Conservation (phyloP, 108 stramenopile genomes). For the Fistulifera solaris region DNA sequence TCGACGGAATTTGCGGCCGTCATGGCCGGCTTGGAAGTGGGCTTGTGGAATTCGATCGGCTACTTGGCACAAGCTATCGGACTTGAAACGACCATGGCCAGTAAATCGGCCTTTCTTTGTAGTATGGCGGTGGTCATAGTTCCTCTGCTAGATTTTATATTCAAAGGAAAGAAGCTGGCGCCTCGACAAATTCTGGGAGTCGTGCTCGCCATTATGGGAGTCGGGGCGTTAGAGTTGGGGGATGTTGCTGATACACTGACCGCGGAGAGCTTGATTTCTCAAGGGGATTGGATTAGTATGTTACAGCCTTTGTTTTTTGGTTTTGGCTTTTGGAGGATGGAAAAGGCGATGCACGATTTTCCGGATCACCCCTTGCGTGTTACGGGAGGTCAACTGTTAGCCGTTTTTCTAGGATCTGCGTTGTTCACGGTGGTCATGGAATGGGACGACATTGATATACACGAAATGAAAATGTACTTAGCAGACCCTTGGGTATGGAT, state of each 20-base stretch:
- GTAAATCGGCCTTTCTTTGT: conserved; percentile 86
- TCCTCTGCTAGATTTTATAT: conserved; percentile 67
- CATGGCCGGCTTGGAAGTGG: conserved; percentile 77
- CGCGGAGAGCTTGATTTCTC: background rate
- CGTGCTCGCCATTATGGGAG: conserved; percentile 72
- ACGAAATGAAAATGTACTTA: conserved; percentile 30
- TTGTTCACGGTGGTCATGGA: conserved; percentile 22
- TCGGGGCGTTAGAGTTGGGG: conserved; percentile 67
- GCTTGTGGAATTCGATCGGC: conserved; percentile 71
- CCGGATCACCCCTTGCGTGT: conserved; percentile 56
- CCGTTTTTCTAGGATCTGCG: conserved; percentile 52
- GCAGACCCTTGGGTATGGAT: conserved; percentile 40
- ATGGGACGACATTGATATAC: conserved; percentile 11
- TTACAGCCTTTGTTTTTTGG: conserved; percentile 83
- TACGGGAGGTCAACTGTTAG: conserved; percentile 76
- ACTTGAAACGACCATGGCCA: conserved; percentile 67
- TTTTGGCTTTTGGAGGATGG: conserved; percentile 75
- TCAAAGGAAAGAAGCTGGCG: conserved; percentile 39
- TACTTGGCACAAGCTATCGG: conserved; percentile 87
- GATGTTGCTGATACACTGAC: conserved; percentile 4
- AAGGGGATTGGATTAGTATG: conserved; percentile 58
- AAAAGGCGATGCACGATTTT: conserved; percentile 44
- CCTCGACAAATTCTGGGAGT: conserved; percentile 47
- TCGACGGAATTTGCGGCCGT: background rate
- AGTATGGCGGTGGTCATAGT: conserved; percentile 86